Conservation (phyloP, 2,329 filamentous ascomycete species). For the Conoideocrella luteorostrata region DNA sequence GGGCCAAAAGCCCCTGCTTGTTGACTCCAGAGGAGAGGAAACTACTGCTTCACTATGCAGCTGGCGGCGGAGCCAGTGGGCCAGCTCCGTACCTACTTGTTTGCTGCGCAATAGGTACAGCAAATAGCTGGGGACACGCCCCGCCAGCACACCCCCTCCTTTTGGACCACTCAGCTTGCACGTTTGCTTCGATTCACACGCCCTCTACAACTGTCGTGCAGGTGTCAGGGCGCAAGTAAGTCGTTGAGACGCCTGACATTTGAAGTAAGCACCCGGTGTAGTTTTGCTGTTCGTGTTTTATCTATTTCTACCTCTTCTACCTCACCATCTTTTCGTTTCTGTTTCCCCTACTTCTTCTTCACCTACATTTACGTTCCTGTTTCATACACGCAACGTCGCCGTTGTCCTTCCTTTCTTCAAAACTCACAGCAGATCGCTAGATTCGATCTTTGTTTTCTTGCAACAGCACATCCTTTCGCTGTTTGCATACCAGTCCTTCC, state of each 20-base stretch:
- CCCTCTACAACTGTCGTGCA: neutral
- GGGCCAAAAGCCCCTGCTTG: no score
- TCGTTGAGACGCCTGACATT: no score
- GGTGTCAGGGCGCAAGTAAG: neutral
- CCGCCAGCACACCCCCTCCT: neutral
- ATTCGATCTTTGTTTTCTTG: constrained; percentile 11
- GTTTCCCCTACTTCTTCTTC: constrained; percentile 8
- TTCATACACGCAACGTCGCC: constrained; percentile 5
- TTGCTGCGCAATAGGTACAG: no score
- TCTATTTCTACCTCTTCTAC: constrained; percentile 3
- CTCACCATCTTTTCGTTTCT: constrained; percentile 7
- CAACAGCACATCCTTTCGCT: constrained; percentile 21
- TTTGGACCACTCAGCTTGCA: neutral
- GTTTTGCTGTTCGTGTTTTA: neutral
- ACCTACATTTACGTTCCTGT: constrained; percentile 15
- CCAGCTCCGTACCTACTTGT: neutral
- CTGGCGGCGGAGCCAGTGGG: constrained; percentile 1
- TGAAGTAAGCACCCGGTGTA: no score
- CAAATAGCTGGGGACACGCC: neutral
- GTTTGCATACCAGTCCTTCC: constrained; percentile 23
- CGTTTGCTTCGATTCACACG: neutral
- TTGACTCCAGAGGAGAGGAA: neutral
- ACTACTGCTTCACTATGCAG: neutral
- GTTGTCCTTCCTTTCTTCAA: constrained; percentile 18
- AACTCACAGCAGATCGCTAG: constrained; percentile 10